Conservation (phyloP, 1,284 basidiomycete species). For the Ganoderma resinaceum region DNA sequence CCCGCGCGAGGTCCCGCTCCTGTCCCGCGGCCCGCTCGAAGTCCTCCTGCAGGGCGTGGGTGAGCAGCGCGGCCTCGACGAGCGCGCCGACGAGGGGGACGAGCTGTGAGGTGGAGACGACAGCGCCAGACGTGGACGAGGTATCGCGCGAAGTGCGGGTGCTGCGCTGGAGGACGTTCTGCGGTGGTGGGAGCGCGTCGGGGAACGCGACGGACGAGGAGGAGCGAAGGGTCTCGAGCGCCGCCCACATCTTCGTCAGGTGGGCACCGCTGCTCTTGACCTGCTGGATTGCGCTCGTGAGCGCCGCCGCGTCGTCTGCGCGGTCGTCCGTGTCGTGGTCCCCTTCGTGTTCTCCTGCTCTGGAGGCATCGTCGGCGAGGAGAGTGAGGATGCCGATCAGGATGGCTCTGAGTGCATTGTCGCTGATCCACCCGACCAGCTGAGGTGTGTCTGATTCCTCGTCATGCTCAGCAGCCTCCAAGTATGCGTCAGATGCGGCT, state of each 20-base stretch:
- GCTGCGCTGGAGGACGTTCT: conserved; percentile 41
- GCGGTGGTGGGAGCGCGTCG: conserved; percentile 61
- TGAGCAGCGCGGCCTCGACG: conserved; percentile 56
- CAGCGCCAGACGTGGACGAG: conserved; percentile 33
- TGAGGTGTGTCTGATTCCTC: conserved; percentile 49
- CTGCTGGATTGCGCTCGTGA: conserved; percentile 54
- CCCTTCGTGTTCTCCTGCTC: conserved; percentile 24
- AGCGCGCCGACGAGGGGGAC: conserved; percentile 67
- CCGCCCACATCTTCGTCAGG: conserved; percentile 66
- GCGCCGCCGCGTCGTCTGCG: conserved; percentile 33
- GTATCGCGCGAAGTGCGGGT: conserved; percentile 42
- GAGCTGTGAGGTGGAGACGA: conserved; percentile 65
- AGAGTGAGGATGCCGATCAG: conserved; percentile 64
- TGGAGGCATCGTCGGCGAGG: conserved; percentile 50
- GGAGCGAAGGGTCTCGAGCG: conserved; percentile 55
- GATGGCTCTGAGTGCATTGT: conserved; percentile 65
- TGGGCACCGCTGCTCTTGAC: conserved; percentile 59
- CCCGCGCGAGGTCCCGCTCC: conserved; percentile 57
- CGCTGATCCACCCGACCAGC: conserved; percentile 64
- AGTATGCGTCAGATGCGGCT: conserved; percentile 41
- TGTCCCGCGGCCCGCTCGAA: conserved; percentile 62
- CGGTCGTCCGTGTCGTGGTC: conserved; percentile 28
- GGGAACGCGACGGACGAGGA: conserved; percentile 49
- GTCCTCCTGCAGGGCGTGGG: conserved; percentile 58
- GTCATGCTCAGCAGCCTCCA: conserved; percentile 32